Evolutionary conservation across 176 grass and related monocot genomes (phyloP), one percentile per base, ranked within the genome.

Genomic region (Carex parvula): DNA sequence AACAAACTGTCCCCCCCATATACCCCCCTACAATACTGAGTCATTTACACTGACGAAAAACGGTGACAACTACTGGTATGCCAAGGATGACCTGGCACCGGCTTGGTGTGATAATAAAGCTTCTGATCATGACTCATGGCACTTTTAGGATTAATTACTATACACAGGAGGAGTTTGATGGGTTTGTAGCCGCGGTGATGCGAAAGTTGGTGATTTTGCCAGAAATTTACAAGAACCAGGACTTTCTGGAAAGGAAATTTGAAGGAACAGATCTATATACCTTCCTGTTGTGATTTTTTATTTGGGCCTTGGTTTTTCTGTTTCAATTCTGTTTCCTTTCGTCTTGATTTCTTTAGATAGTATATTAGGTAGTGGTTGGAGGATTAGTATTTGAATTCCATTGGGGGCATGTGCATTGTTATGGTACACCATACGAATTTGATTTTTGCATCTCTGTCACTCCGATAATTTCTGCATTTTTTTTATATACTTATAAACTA

Each of bases 261-360:
- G 80, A 98, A 98, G 87, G 91, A 94, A 89, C 87, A 91, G 88
- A 86, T 93, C 20, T 94, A 93, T 79, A 91, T 98, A 82, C 95
- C 91, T 89, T 89, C 91, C 89, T 93, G 87, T 95, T 91, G 95
- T 98, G 71, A 87, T 65, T 12, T 62, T 85, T 65, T 87, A 70
- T 24, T 15, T 8, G 12, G 21, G 5, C 32, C 50, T 33, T 77
- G 11, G 7, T 13, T 75, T 56, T 77, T 56, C 12, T 17, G 72
- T 8, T 77, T 77, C 8, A 77, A 48, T 73, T 73, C 8, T 48
- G 4, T 48, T 14, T 16, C 22, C 32, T 56, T 17, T 15, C 6
- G 13, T 56, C 11, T 55, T 53, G 13, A 55, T 54, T 56, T 55
- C 12, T 57, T 78, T 55, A 78, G 50, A 33, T 57, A 57, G 60